A percentile compares a stretch with the other conserved stretches of the same genome.
Evolutionary conservation across 2,329 filamentous ascomycete genomes (phyloP).

Genomic region (Knufia fluminis): DNA sequence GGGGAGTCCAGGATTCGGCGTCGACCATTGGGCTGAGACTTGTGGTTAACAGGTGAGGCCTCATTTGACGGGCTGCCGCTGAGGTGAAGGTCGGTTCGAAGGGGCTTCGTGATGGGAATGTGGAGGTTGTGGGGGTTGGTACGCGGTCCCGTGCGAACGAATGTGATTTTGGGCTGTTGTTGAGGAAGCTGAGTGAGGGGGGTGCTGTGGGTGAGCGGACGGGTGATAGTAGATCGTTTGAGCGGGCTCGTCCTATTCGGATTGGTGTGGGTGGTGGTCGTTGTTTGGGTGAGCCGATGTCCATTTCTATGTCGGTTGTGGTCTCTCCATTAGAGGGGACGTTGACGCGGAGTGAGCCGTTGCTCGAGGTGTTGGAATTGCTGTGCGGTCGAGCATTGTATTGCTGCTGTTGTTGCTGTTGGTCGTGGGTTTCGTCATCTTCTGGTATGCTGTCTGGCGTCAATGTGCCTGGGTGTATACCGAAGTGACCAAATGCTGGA

Average conservation of each 20-base stretch:
- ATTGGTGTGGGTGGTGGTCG: constrained; percentile 5
- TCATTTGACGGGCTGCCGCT: constrained; percentile 10
- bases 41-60: constrained; percentile 9
- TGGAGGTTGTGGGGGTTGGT: constrained; percentile 18
- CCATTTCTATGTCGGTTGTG: constrained; percentile 9
- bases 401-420: neutral
- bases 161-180: constrained; percentile 6
- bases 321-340: constrained; percentile 2
- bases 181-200: constrained; percentile 11
- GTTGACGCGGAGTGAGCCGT: constrained; percentile 9
- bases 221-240: constrained; percentile 20
- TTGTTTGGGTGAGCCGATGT: constrained; percentile 12
- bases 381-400: neutral
- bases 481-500: constrained; percentile 14
- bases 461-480: constrained; percentile 18
- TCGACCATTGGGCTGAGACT: constrained; percentile 22
- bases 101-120: constrained; percentile 9
- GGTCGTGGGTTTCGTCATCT: constrained; percentile 14
- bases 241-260: constrained; percentile 17
- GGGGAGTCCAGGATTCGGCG: constrained; percentile 20
- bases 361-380: neutral
- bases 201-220: constrained; percentile 13
- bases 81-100: constrained; percentile 18
- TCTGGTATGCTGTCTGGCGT: constrained; percentile 22
- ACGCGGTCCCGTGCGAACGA: constrained; percentile 17